Percentiles rank a stretch among this genome's conserved stretches.
Evolutionary conservation across 1,284 basidiomycete species (phyloP).

Genomic region (Puccinia hordei): DNA sequence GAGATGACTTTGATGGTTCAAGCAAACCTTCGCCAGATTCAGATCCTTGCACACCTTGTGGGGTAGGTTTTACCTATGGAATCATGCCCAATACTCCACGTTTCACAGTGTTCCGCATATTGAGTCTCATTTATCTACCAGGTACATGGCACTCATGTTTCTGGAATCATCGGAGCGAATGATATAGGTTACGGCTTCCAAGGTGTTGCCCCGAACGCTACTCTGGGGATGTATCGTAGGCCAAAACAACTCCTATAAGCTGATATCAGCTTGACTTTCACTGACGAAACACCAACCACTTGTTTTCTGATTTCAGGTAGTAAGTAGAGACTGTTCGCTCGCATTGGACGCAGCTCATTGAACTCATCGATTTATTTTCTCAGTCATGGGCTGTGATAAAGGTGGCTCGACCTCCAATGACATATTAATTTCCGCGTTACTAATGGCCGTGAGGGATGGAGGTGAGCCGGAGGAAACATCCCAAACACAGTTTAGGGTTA

Average conservation of each 20-base stretch:
- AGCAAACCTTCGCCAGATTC: background rate
- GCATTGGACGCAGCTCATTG: background rate
- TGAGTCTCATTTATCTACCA: background rate
- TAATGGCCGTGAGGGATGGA: slow-evolving; percentile 41
- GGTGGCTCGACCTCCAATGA: slow-evolving; percentile 1
- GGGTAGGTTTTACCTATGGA: slow-evolving; percentile 3
- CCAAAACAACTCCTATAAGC: background rate
- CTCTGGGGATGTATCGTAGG: slow-evolving; percentile 44
- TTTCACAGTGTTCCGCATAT: background rate
- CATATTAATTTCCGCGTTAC: slow-evolving; percentile 26
- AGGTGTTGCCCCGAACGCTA: slow-evolving; percentile 48
- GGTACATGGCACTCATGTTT: slow-evolving; percentile 46
- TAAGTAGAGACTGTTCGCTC: background rate
- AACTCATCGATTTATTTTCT: background rate
- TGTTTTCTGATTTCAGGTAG: slow-evolving; percentile 1
- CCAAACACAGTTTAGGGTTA: background rate
- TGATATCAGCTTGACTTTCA: background rate
- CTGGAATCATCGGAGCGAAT: slow-evolving; percentile 39
- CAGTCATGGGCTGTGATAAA: slow-evolving; percentile 10
- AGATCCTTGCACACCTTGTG: slow-evolving; percentile 37
- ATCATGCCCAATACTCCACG: background rate
- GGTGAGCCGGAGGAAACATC: background rate
- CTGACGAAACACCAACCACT: background rate
- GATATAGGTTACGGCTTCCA: slow-evolving; percentile 36
- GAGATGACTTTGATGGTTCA: background rate